Percentiles rank a stretch among this genome's conserved stretches.
phyloP scores from a whole-genome alignment of 768 basidiomycete genomes.

The Kondoa malvinella region DNA sequence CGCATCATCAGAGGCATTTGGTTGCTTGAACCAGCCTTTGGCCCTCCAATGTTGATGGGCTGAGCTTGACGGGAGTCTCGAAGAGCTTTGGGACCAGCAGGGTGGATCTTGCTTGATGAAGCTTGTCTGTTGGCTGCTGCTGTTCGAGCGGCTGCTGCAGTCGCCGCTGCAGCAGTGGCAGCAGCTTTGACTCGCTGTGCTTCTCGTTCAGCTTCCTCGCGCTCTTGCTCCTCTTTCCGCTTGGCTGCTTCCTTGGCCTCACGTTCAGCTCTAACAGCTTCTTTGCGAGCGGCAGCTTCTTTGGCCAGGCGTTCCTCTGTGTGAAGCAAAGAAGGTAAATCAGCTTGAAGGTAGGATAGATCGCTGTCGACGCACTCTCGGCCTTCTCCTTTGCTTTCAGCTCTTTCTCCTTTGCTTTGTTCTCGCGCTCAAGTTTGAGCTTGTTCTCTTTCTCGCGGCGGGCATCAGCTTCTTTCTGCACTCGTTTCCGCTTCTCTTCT shows the following conservation, averaged over 20 bases:
- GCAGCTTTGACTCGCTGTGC: constrained; percentile 24
- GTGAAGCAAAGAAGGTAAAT: constrained; percentile 41
- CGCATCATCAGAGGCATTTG: background rate
- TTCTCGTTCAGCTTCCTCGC: constrained; percentile 23
- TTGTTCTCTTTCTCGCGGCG: constrained; percentile 47
- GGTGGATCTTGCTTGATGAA: constrained; percentile 12
- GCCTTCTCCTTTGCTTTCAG: constrained; percentile 40
- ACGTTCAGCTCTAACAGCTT: constrained; percentile 41
- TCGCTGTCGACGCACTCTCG: constrained; percentile 35
- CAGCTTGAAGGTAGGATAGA: constrained; percentile 42
- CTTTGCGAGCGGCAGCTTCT: constrained; percentile 25
- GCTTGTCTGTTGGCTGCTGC: constrained; percentile 13
- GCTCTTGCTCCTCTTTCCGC: constrained; percentile 19
- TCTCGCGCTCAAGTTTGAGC: constrained; percentile 43
- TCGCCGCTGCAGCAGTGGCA: constrained; percentile 21
- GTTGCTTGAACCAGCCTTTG: background rate
- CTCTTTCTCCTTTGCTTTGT: constrained; percentile 37
- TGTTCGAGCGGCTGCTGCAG: constrained; percentile 18
- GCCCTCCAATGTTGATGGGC: background rate
- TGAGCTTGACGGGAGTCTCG: background rate
- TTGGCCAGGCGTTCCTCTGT: constrained; percentile 46
- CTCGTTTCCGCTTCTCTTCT: constrained; percentile 38
- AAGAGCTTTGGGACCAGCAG: constrained; percentile 4
- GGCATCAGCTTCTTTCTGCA: constrained; percentile 45
- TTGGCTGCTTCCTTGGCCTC: constrained; percentile 24